Conservation (phyloP, 805 yeast genomes). For the Sungouiella thailandica region DNA sequence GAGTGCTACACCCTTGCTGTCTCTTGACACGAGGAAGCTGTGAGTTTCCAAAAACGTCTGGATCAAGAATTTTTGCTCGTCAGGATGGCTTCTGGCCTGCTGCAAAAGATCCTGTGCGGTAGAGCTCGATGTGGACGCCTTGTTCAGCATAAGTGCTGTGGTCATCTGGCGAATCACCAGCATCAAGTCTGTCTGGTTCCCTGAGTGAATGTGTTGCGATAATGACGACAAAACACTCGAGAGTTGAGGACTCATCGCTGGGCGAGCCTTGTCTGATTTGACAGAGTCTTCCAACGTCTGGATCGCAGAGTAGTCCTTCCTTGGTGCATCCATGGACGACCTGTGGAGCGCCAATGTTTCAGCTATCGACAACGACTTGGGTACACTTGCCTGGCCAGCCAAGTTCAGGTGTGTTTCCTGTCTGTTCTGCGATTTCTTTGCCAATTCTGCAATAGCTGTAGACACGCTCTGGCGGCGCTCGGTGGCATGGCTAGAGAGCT, state of each 20-base stretch:
- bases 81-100: slow-evolving; percentile 14
- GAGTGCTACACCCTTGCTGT: slow-evolving; percentile 16
- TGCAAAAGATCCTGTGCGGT: slow-evolving; percentile 9
- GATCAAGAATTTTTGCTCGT: slow-evolving; percentile 20
- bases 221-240: slow-evolving; percentile 28
- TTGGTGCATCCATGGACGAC: slow-evolving; percentile 34
- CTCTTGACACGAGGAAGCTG: slow-evolving; percentile 18
- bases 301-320: slow-evolving; percentile 25
- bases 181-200: slow-evolving; percentile 21
- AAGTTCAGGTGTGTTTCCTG: background rate
- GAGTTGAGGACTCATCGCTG: slow-evolving; percentile 24
- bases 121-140: slow-evolving; percentile 8
- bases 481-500: slow-evolving; percentile 19
- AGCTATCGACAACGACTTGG: slow-evolving; percentile 46
- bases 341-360: slow-evolving; percentile 55
- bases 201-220: slow-evolving; percentile 25
- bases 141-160: slow-evolving; percentile 20
- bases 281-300: slow-evolving; percentile 23
- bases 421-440: slow-evolving; percentile 5
- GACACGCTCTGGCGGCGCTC: slow-evolving; percentile 4
- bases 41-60: slow-evolving; percentile 29
- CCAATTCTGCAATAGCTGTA: slow-evolving; percentile 11
- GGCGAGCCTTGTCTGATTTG: slow-evolving; percentile 11
- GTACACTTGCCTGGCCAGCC: slow-evolving; percentile 1
- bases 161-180: slow-evolving; percentile 39